Percentiles rank a stretch among this genome's conserved stretches.
phyloP scores from a whole-genome alignment of 1,284 basidiomycete genomes.

The Sparassis latifolia region DNA sequence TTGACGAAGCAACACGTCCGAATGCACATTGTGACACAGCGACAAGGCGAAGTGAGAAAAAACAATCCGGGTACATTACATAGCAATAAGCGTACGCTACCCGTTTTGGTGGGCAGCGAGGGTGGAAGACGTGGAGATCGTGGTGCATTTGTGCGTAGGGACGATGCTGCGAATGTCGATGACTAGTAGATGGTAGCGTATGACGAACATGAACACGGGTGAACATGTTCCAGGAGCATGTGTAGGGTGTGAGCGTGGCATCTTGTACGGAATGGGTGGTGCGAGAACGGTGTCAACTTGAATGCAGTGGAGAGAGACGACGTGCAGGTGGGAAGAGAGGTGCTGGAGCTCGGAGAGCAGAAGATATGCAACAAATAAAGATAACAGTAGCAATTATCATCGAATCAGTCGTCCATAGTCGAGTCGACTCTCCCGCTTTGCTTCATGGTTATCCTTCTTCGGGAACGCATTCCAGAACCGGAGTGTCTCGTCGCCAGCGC shows the following conservation, averaged over 20 bases:
- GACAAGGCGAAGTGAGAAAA: background rate
- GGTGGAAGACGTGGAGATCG: background rate
- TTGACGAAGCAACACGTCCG: no score
- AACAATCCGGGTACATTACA: conserved; percentile 6
- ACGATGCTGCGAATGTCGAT: background rate
- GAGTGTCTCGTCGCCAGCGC: conserved; percentile 96
- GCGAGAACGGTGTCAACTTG: background rate
- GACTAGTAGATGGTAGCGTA: conserved; percentile 11
- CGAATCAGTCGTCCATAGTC: conserved; percentile 63
- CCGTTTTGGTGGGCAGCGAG: background rate
- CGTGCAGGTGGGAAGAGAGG: background rate
- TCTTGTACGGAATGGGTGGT: no score
- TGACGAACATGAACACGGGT: background rate
- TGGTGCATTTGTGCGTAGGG: background rate
- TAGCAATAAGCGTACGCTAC: conserved; percentile 1
- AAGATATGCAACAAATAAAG: conserved; percentile 8
- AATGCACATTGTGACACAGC: no score
- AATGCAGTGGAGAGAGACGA: conserved; percentile 1
- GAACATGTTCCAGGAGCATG: no score
- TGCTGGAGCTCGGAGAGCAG: background rate
- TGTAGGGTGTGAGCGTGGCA: no score
- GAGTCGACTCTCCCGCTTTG: conserved; percentile 42
- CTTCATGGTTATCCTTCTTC: conserved; percentile 48
- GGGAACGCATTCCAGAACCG: conserved; percentile 95
- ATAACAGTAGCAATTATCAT: conserved; percentile 21